Conservation (phyloP, 495 filamentous ascomycete genomes). For the Tuber calosporum region DNA sequence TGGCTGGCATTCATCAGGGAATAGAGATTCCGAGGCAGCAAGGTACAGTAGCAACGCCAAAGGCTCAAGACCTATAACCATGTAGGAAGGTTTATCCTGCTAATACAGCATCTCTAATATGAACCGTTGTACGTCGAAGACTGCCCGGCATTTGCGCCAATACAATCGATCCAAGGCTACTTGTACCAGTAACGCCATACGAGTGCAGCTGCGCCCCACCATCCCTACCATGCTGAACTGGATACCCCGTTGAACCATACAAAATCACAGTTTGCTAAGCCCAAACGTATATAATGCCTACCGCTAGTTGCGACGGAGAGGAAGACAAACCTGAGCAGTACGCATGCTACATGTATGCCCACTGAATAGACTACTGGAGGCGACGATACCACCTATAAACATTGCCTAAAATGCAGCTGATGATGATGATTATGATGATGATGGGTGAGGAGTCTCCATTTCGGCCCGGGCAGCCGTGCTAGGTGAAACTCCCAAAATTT, state of each 20-base stretch:
- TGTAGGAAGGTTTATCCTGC: neutral
- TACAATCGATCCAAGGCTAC: neutral
- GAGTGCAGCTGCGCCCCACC: neutral
- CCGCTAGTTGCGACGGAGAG: neutral
- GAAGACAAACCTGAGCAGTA: neutral
- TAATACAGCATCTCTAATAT: neutral
- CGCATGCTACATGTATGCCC: no score
- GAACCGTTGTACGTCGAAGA: neutral
- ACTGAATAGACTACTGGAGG: neutral
- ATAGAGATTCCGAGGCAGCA: neutral
- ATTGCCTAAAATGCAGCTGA: neutral
- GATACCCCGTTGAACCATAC: neutral
- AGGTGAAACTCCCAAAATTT: neutral
- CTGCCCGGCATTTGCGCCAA: neutral
- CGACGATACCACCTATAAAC: neutral
- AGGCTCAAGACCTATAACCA: neutral
- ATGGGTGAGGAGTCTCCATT: neutral
- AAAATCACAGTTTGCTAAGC: neutral
- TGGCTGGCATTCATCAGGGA: neutral
- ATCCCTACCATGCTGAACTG: neutral
- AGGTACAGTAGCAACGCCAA: slow-evolving; percentile 2
- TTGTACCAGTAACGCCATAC: neutral
- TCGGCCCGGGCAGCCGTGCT: neutral
- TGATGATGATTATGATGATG: no score
- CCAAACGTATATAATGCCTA: neutral